Base-by-base conservation (phyloP, 2,329 filamentous ascomycete genomes). In the Cladosporium sp. region DNA sequence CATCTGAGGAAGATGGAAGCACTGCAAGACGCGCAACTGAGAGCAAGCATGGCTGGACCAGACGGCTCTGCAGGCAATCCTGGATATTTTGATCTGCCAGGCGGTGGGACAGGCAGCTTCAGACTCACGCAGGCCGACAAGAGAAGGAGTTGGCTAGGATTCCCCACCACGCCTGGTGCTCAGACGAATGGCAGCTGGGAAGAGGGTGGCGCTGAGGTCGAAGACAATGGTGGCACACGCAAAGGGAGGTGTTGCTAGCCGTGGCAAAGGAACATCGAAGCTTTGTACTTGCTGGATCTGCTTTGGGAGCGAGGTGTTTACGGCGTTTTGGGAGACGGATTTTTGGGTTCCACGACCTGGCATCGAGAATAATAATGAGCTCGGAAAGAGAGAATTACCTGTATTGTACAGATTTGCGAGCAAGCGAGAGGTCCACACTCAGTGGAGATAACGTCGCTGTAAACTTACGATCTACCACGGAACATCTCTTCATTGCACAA, bases 131-230 rank as follows among this genome's bases (percentile, higher is more conserved):
- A 76, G 55, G 82, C 82, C 1, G 84, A 87, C 69, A 87, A 88
- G 74, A 76, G 86, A 64, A 76, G 83, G 63, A 88, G 85, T 69
- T 89, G 86, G 86, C 73, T 88, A 51, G 84, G 84, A 0, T 80
- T 87, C 62, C 80, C 84, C 2, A 71, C 78, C 75, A 63, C 75
- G 75, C 72, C 66, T 70, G 73, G 69, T n/a, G 67, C 62, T 3
- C 51, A 67, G 52, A 69, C 67, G 30, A 65, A 51, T 57, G 65
- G 65, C 55, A 62, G 52, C 12, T 60, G 64, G 39, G 65, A 67
- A 39, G 64, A 63, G n/a, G 54, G 55, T 30, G 64, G 61, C 25
- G 63, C 62, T 12, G 65, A 68, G 50, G 62, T 64, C 30, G 62
- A 65, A 15, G 64, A 60, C 15, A 38, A 60, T 20, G 62, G 65